Conservation (phyloP, 805 yeast species). For the Saturnispora mendoncae region DNA sequence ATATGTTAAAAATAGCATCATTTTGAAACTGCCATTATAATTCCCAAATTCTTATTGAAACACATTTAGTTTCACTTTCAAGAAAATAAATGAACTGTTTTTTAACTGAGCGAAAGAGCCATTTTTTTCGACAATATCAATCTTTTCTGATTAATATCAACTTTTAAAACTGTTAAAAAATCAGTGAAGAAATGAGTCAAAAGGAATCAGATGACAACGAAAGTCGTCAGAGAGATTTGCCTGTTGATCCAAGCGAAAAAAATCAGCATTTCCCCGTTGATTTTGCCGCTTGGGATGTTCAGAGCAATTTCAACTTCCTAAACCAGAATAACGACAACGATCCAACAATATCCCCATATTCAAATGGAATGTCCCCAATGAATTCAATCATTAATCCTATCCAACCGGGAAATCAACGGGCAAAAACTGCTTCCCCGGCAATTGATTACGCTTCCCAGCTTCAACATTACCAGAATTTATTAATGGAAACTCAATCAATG, state of each 20-base stretch:
- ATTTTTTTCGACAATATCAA: too few relatives aligned
- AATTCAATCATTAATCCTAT: constrained; percentile 11
- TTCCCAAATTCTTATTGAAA: too few relatives aligned
- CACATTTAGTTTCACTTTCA: too few relatives aligned
- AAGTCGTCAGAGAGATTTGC: not conserved
- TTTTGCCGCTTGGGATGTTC: constrained; percentile 25
- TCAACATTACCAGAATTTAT: constrained; percentile 28
- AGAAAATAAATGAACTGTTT: too few relatives aligned
- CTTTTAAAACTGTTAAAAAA: not conserved
- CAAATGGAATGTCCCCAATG: constrained; percentile 22
- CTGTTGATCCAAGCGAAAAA: not conserved
- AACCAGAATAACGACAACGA: constrained; percentile 10
- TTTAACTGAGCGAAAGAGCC: too few relatives aligned
- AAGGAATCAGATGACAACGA: not conserved
- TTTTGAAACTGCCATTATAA: too few relatives aligned
- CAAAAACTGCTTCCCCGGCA: constrained; percentile 20
- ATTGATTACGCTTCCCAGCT: constrained; percentile 26
- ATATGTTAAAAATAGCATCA: too few relatives aligned
- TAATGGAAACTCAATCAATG: constrained; percentile 24
- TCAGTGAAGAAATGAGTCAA: not conserved
- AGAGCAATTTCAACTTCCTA: constrained; percentile 22
- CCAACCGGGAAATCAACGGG: not conserved
- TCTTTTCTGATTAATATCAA: too few relatives aligned
- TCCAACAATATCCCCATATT: constrained; percentile 10
- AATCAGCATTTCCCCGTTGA: constrained; percentile 16